Evolutionary conservation across 371 early-diverging fungal species (phyloP), one percentile per base, ranked within the genome.

Genomic region (Rhizopus arrhizus): DNA sequence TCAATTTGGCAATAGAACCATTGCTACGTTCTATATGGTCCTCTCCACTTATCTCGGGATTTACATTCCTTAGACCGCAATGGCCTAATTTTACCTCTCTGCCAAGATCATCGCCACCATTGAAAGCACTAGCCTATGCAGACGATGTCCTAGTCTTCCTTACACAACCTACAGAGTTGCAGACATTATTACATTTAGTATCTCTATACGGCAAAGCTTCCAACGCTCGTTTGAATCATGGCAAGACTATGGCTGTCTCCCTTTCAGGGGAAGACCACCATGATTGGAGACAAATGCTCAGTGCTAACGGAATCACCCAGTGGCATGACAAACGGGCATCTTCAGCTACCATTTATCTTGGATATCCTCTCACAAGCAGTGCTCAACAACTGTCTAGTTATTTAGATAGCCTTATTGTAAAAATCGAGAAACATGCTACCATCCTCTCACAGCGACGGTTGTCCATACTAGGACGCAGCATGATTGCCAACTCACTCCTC

Each of bases 1-100:
- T 62, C 52, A 62, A 56, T 46, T 13, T 62, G 12, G 62, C 62
- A 43, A 52, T 62, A 31, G 62, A 56, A 38, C 70, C 63, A 3
- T 54, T 65, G 4, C 40, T 70, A 0, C 54, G 43, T 2, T 38
- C 54, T 8, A 15, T 42, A 22, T 22, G 22, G 22, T 22, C 22
- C 22, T 22, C 22, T 22, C 22, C 22, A 22, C 22, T 22, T 22
- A 22, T 22, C 22, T 22, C 22, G 22, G 22, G 22, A 22, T 22
- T 22, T 22, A 22, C 22, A 22, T 22, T 22, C 22, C 22, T 22
- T 22, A 22, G 22, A 22, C 22, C 22, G 22, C 22, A 22, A 22
- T 22, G 22, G 22, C 22, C 22, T 22, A 22, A 22, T 22, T 22
- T 22, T 22, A 22, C 22, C 22, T 22, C 22, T 22, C 22, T 22